These are phyloP conservation scores for Neurospora discreta DNA, from an alignment of 495 filamentous ascomycete species.

Conservation along the genomic window DNA sequence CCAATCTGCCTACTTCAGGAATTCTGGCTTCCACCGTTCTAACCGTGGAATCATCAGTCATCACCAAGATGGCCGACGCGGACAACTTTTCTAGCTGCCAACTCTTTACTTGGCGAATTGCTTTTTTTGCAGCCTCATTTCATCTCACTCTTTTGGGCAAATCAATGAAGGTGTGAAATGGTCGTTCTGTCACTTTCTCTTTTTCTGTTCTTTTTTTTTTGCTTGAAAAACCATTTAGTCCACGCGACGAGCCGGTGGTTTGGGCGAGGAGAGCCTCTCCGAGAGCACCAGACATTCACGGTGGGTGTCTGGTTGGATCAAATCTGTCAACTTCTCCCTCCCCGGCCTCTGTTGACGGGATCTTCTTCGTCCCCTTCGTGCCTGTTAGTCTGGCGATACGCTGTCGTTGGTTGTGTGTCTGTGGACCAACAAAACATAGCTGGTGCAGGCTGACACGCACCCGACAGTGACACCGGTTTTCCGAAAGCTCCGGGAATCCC, in stretches of 20 bases:
- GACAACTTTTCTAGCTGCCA: too few relatives aligned
- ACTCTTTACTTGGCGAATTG: too few relatives aligned
- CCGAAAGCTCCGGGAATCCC: neutral
- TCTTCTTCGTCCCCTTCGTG: neutral
- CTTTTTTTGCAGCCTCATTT: too few relatives aligned
- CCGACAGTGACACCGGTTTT: too few relatives aligned
- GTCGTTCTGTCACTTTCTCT: neutral
- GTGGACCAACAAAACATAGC: neutral
- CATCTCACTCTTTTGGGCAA: neutral
- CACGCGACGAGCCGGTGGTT: neutral
- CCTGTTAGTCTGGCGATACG: neutral
- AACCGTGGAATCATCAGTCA: neutral
- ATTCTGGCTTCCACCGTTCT: neutral
- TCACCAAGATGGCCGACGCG: neutral
- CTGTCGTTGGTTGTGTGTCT: neutral
- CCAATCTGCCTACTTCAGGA: neutral
- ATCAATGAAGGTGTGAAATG: neutral
- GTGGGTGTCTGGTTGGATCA: too few relatives aligned
- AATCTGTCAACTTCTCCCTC: too few relatives aligned
- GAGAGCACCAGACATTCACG: neutral
- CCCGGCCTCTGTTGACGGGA: neutral
- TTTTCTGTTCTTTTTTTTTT: too few relatives aligned
- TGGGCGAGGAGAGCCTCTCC: neutral
- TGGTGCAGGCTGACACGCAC: neutral
- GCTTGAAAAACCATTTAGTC: neutral